Conservation (phyloP, 2,329 filamentous ascomycete species). For the Pseudogymnoascus sp. region DNA sequence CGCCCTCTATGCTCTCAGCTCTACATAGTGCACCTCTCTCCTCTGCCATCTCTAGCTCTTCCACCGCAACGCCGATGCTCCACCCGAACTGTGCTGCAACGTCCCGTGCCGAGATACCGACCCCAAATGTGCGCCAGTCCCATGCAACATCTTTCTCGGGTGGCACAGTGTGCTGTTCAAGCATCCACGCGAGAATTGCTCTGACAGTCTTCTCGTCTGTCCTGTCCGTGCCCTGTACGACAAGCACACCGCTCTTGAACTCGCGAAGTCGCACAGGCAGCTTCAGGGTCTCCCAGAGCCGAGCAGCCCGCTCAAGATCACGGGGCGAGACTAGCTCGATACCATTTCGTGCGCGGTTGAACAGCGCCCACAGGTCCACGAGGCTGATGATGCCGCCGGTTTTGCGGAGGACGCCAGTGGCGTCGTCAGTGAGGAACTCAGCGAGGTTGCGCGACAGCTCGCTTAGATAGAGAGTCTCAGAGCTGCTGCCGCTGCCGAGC, state of each 20-base stretch:
- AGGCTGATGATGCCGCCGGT: conserved; percentile 84
- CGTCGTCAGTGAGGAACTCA: conserved; percentile 82
- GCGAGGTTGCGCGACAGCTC: conserved; percentile 78
- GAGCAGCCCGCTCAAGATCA: conserved; percentile 85
- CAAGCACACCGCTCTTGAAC: conserved; percentile 90
- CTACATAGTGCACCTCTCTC: conserved; percentile 80
- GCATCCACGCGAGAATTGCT: conserved; percentile 69
- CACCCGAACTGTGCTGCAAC: conserved; percentile 85
- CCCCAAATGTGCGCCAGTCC: conserved; percentile 72
- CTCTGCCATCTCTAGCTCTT: conserved; percentile 96
- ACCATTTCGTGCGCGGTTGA: conserved; percentile 86
- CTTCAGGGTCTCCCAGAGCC: conserved; percentile 78
- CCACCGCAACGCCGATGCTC: conserved; percentile 92
- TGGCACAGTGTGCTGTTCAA: conserved; percentile 59
- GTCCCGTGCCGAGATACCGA: conserved; percentile 84
- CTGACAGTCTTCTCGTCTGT: conserved; percentile 86
- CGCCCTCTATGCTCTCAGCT: conserved; percentile 83
- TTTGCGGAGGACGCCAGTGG: conserved; percentile 65
- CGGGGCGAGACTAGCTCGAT: conserved; percentile 88
- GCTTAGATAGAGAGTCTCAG: conserved; percentile 81
- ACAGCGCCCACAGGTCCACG: conserved; percentile 88
- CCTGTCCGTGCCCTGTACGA: conserved; percentile 80
- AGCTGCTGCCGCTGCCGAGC: conserved; percentile 64
- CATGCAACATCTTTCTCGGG: conserved; percentile 59
- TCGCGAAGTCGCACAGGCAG: conserved; percentile 79